Conservation (phyloP, 768 basidiomycete species). For the Hypholoma sublateritium region DNA sequence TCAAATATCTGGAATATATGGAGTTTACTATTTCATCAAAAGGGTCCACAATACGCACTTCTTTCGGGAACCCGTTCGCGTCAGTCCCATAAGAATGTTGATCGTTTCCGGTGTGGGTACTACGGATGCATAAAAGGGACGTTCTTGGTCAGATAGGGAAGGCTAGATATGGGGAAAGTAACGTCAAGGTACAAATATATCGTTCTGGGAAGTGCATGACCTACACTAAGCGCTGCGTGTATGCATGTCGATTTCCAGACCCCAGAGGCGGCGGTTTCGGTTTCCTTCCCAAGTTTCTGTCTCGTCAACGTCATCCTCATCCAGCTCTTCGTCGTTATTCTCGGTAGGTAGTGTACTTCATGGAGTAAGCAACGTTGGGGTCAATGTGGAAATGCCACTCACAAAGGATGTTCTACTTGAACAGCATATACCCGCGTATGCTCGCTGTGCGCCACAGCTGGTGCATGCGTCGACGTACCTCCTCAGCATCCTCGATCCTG, state of each 20-base stretch:
- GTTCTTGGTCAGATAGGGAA: conserved; percentile 66
- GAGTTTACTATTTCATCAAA: not conserved
- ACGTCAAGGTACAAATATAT: not conserved
- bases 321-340: conserved; percentile 50
- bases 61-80: conserved; percentile 88
- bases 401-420: conserved; percentile 76
- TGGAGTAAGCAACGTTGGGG: not conserved
- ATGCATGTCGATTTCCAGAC: conserved; percentile 90
- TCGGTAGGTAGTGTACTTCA: conserved; percentile 29
- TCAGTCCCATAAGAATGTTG: conserved; percentile 66
- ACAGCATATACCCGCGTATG: conserved; percentile 79
- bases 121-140: conserved; percentile 84
- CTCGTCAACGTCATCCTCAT: conserved; percentile 48
- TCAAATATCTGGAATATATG: conserved; percentile 69
- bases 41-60: conserved; percentile 46
- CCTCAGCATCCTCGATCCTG: conserved; percentile 78
- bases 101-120: conserved; percentile 71
- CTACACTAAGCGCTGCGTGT: conserved; percentile 74
- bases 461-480: conserved; percentile 76
- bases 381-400: conserved; percentile 20
- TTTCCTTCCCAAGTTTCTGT: conserved; percentile 73
- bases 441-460: conserved; percentile 93
- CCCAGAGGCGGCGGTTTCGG: conserved; percentile 68
- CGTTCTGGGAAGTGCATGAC: conserved; percentile 18
- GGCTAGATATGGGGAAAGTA: conserved; percentile 34